Conservation (phyloP, 257 asterid species). For the Nicotiana sylvestris region DNA sequence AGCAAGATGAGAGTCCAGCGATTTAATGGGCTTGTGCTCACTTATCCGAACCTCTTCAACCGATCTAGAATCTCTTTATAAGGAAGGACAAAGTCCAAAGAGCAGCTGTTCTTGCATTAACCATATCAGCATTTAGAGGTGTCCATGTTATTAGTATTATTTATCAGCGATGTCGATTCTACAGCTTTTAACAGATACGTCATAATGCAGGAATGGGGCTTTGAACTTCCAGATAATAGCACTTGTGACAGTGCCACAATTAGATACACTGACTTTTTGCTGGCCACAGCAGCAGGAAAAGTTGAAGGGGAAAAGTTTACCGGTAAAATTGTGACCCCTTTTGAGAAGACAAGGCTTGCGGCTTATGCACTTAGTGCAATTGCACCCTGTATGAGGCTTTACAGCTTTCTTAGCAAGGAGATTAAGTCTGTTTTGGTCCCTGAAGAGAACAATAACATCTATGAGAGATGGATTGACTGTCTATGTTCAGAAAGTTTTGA, state of each 20-base stretch:
- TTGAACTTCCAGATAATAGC: conserved; percentile 50
- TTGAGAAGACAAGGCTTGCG: conserved; percentile 65
- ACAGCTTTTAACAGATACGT: neutral
- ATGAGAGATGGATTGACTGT: conserved; percentile 57
- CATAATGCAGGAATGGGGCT: conserved; percentile 57
- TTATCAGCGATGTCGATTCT: neutral
- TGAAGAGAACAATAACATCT: conserved; percentile 34
- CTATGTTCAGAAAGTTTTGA: conserved; percentile 51
- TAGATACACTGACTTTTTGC: conserved; percentile 58
- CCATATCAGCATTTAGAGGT: neutral
- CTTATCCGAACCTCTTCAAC: neutral
- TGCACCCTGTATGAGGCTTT: conserved; percentile 75
- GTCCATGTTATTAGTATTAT: neutral
- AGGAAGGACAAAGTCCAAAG: neutral
- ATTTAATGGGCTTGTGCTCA: neutral
- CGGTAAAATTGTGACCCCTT: conserved; percentile 57
- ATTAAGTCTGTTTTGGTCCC: conserved; percentile 39
- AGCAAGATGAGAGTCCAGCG: neutral
- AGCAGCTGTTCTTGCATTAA: neutral
- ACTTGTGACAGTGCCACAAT: conserved; percentile 33
- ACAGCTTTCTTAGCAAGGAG: conserved; percentile 43
- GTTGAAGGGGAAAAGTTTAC: conserved; percentile 47
- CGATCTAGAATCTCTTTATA: neutral
- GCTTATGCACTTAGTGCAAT: conserved; percentile 60
- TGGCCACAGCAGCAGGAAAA: conserved; percentile 62